A percentile compares a stretch with the other conserved stretches of the same genome.
Evolutionary conservation across 805 yeast genomes (phyloP).

Genomic region (Pichia nakasei): DNA sequence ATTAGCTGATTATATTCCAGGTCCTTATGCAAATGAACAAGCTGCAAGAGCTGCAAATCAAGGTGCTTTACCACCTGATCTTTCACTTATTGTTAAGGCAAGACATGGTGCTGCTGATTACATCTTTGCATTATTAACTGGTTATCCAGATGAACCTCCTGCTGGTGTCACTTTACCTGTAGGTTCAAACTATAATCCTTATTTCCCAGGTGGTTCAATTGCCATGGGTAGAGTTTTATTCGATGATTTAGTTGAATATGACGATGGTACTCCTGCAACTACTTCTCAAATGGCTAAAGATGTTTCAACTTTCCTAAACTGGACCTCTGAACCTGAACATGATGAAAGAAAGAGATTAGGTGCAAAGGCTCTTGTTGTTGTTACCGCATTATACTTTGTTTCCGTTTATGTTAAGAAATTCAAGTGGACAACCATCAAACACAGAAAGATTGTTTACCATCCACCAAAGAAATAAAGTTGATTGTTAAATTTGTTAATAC

Average conservation of each 20-base stretch:
- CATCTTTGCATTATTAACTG: conserved; percentile 89
- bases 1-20: conserved; percentile 89
- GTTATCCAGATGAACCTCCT: conserved; percentile 98
- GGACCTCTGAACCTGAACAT: conserved; percentile 98
- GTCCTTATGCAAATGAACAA: conserved; percentile 95
- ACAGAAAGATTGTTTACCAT: conserved; percentile 85
- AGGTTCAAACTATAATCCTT: conserved; percentile 97
- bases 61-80: conserved; percentile 98
- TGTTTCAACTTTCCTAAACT: conserved; percentile 88
- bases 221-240: conserved; percentile 99
- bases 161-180: conserved; percentile 92
- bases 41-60: conserved; percentile 99
- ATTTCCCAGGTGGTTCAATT: conserved; percentile 99
- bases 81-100: conserved; percentile 94
- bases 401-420: conserved; percentile 92
- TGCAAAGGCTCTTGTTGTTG: conserved; percentile 77
- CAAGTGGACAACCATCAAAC: conserved; percentile 96
- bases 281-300: conserved; percentile 99
- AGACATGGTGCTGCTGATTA: conserved; percentile 98
- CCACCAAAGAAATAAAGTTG: conserved; percentile 67
- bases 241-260: conserved; percentile 96
- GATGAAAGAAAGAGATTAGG: conserved; percentile 97
- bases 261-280: conserved; percentile 98
- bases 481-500: neutral
- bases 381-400: conserved; percentile 70